Percentiles rank a stretch among this genome's conserved stretches.
Evolutionary conservation across 371 early-diverging fungal genomes (phyloP).

Genomic region (Mortierella sp.): DNA sequence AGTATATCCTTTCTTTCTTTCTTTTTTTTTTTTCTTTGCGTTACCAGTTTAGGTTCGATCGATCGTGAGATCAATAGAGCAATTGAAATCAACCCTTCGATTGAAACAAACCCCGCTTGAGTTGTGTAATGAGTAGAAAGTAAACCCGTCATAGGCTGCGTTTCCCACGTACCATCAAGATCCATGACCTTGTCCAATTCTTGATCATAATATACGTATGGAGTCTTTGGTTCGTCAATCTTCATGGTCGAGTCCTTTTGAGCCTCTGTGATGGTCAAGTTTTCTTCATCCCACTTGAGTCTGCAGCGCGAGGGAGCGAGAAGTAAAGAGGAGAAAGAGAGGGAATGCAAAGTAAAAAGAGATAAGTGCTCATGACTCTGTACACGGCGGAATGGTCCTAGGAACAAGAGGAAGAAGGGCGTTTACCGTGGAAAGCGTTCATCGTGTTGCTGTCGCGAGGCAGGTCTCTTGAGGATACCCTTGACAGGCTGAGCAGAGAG

Average conservation of each 20-base stretch:
- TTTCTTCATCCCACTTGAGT: slow-evolving; percentile 96
- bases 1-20: too few relatives aligned
- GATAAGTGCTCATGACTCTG: too few relatives aligned
- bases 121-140: too few relatives aligned
- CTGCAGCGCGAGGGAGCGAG: slow-evolving; percentile 44
- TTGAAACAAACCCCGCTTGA: too few relatives aligned
- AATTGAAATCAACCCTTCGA: too few relatives aligned
- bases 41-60: too few relatives aligned
- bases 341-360: background rate
- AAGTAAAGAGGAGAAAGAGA: background rate
- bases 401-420: background rate
- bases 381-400: too few relatives aligned
- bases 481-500: slow-evolving; percentile 62
- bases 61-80: too few relatives aligned
- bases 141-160: too few relatives aligned
- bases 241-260: slow-evolving; percentile 95
- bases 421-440: slow-evolving; percentile 48
- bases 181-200: slow-evolving; percentile 80
- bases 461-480: slow-evolving; percentile 65
- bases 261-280: slow-evolving; percentile 88
- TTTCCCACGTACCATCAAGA: slow-evolving; percentile 13
- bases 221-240: slow-evolving; percentile 97
- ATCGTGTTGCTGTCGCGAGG: slow-evolving; percentile 37
- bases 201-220: slow-evolving; percentile 89
- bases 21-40: slow-evolving; percentile 6